phyloP scores from a whole-genome alignment of 2,329 filamentous ascomycete genomes.

The Aspergillus udagawae region DNA sequence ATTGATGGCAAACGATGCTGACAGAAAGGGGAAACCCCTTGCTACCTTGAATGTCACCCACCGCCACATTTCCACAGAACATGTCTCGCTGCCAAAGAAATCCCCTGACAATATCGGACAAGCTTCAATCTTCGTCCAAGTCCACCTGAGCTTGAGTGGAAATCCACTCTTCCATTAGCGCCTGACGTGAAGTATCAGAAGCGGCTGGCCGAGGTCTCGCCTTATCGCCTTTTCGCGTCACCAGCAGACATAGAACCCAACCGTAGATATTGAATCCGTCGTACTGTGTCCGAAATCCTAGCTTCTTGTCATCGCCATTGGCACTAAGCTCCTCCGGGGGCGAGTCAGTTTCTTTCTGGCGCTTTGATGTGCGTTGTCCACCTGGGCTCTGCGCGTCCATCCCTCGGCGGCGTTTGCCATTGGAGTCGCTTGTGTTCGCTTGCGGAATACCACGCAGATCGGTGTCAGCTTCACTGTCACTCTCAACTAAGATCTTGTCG shows the following conservation, averaged over 20 bases:
- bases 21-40: not conserved
- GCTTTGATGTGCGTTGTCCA: conserved; percentile 18
- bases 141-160: conserved; percentile 61
- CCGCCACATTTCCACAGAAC: not conserved
- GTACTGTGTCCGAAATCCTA: conserved; percentile 80
- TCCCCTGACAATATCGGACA: not conserved
- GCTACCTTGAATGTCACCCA: not conserved
- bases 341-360: conserved; percentile 30
- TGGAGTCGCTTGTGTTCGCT: conserved; percentile 20
- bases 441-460: conserved; percentile 57
- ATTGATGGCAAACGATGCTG: not conserved
- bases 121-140: conserved; percentile 34
- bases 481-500: conserved; percentile 53
- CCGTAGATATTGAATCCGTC: conserved; percentile 96
- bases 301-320: conserved; percentile 75
- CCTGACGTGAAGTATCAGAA: conserved; percentile 53
- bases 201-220: conserved; percentile 30
- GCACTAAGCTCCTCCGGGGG: conserved; percentile 40
- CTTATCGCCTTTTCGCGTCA: conserved; percentile 64
- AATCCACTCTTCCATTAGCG: conserved; percentile 81
- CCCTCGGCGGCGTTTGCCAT: conserved; percentile 10
- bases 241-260: conserved; percentile 83
- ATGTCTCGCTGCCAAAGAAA: not conserved
- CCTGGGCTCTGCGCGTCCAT: conserved; percentile 12
- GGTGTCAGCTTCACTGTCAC: conserved; percentile 51